These are phyloP conservation scores for Staphylotrichum longicolle DNA, from an alignment of 495 filamentous ascomycete species.

Conservation along the genomic window DNA sequence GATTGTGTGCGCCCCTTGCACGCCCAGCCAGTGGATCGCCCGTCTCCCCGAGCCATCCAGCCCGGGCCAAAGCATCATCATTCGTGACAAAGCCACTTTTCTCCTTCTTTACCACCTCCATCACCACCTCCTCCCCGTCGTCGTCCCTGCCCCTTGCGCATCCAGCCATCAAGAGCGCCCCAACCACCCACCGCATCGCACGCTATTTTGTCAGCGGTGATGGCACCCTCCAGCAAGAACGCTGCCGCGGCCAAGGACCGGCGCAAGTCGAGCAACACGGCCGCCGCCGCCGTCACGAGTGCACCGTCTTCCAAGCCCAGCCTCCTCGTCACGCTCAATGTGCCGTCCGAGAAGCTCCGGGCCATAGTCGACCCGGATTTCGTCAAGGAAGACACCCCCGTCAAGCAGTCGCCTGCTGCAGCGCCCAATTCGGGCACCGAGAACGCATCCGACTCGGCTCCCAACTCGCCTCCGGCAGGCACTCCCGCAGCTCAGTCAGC, in stretches of 20 bases:
- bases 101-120: conserved; percentile 14
- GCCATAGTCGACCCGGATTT: conserved; percentile 45
- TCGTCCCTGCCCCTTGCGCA: conserved; percentile 4
- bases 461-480: conserved; percentile 46
- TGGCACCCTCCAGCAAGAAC: conserved; percentile 44
- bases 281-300: conserved; percentile 17
- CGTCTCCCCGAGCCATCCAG: conserved; percentile 26
- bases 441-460: conserved; percentile 49
- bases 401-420: conserved; percentile 36
- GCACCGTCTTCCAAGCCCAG: conserved; percentile 29
- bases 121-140: conserved; percentile 5
- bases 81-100: conserved; percentile 27
- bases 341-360: conserved; percentile 40
- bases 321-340: conserved; percentile 40
- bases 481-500: conserved; percentile 43
- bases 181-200: conserved; percentile 20
- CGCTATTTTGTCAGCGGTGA: conserved; percentile 23
- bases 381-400: conserved; percentile 43
- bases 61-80: conserved; percentile 26
- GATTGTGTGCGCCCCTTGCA: conserved; percentile 29
- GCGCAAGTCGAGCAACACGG: conserved; percentile 39
- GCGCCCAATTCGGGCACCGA: conserved; percentile 40
- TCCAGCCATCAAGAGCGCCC: conserved; percentile 12
- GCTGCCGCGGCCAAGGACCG: conserved; percentile 45
- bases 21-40: conserved; percentile 32